Conservation (phyloP, 2,329 filamentous ascomycete genomes). For the Alternaria solani region DNA sequence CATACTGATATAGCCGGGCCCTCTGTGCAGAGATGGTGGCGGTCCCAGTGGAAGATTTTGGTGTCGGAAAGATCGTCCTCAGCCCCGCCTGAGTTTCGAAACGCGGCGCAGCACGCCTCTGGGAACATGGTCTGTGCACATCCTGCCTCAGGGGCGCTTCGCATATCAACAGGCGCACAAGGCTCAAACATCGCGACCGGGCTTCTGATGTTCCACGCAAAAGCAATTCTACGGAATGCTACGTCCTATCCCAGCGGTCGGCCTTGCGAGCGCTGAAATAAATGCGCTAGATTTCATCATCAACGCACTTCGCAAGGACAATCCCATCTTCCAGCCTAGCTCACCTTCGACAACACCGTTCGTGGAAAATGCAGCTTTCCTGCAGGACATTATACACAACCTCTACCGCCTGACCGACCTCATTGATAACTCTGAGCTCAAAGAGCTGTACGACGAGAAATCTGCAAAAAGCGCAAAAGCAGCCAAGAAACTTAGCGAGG, state of each 20-base stretch:
- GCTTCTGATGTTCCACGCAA: conserved; percentile 1
- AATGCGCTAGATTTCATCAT: conserved; percentile 37
- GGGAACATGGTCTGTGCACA: conserved; percentile 1
- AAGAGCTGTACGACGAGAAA: conserved; percentile 29
- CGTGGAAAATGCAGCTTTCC: conserved; percentile 30
- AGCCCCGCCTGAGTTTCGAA: not conserved
- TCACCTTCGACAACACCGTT: conserved; percentile 16
- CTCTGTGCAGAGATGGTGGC: not conserved
- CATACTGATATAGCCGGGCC: not conserved
- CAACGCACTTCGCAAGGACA: conserved; percentile 34
- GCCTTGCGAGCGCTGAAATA: conserved; percentile 21
- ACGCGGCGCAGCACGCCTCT: not conserved
- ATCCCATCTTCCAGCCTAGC: conserved; percentile 31
- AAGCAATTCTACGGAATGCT: conserved; percentile 1
- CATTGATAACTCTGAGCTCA: conserved; percentile 31
- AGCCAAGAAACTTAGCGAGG: conserved; percentile 35
- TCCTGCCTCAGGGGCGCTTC: not conserved
- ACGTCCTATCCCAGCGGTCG: conserved; percentile 3
- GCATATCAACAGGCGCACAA: conserved; percentile 1
- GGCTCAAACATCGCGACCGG: not conserved
- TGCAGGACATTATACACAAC: conserved; percentile 34
- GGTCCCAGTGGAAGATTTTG: not conserved
- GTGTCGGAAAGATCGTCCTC: not conserved
- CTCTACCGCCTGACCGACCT: conserved; percentile 33
- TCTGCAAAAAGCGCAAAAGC: conserved; percentile 20